A percentile compares a stretch with the other conserved stretches of the same genome.
Evolutionary conservation across 2,329 filamentous ascomycete genomes (phyloP).

Genomic region (Penicillium hordei): DNA sequence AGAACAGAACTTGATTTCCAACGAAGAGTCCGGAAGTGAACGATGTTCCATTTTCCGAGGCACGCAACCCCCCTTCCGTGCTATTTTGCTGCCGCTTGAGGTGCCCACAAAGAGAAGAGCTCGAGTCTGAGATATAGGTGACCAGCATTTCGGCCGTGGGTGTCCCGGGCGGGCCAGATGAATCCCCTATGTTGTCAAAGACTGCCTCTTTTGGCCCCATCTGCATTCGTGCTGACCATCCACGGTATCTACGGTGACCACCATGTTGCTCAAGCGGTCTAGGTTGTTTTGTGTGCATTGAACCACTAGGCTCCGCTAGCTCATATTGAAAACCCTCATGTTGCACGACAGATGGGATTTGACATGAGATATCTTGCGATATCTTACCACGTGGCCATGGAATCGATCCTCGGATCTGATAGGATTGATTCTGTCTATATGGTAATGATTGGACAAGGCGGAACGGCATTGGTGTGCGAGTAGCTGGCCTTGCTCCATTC

Average conservation of each 20-base stretch:
- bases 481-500: neutral
- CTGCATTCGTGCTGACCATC: slow-evolving; percentile 42
- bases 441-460: neutral
- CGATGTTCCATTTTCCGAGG: neutral
- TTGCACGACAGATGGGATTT: neutral
- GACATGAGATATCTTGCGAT: neutral
- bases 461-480: neutral
- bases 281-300: neutral
- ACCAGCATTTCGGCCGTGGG: slow-evolving; percentile 32
- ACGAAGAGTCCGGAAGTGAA: neutral
- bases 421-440: neutral
- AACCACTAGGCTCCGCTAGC: neutral
- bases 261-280: neutral
- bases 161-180: slow-evolving; percentile 39
- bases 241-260: slow-evolving; percentile 31
- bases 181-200: slow-evolving; percentile 17
- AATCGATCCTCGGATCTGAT: neutral
- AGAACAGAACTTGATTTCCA: neutral
- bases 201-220: slow-evolving; percentile 23
- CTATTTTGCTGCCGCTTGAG: neutral
- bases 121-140: slow-evolving; percentile 17
- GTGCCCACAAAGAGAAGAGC: neutral
- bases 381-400: neutral
- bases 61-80: neutral
- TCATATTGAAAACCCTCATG: neutral